Evolutionary conservation across 129 eudicot species (phyloP), one percentile per base, ranked within the genome.

Genomic region (Artemisia annua): DNA sequence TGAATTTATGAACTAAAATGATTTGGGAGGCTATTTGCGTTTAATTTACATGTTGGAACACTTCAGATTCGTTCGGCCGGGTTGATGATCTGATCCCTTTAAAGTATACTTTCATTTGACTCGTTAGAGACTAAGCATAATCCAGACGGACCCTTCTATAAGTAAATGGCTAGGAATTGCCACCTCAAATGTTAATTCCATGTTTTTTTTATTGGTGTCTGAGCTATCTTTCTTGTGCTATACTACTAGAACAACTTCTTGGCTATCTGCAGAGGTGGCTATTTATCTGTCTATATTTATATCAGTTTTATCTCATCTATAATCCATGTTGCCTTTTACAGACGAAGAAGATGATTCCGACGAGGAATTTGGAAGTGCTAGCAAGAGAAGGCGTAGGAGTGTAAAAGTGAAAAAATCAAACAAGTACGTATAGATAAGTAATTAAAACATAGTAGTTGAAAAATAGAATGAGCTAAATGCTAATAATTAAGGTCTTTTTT

Each of bases 361-460:
- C 22, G 85, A 67, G 78, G 92, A 88, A 66, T 88, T 72, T 85
- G 99, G 96, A 73, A 74, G 89, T 70, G 91, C 87, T 32, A 94
- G 86, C 82, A 90, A 87, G 84, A 93, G 62, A 80, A 86, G 91
- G 84, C 97, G 97, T 30, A 93, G 79, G 83, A 82, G 72, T 83
- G 86, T 68, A 11, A 94, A 83, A 86, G 85, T 66, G 73, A 90
- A 81, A 80, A 94, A 80, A 79, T 79, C 89, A 35, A 90, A 85
- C 85, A 87, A 76, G 99, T 94, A 44, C 62, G 85, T 35, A 32
- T 68, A 17, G 66, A 73, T 49, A 61, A 58, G 49, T 75, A 12
- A 61, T 22, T 24, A 57, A 13, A 59, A 44, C 43, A 2, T 58
- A 48, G 19, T 55, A 66, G 30, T 19, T 48, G 39, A 15, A 59